Evolutionary conservation across 2,329 filamentous ascomycete species (phyloP).

Genomic region (Pleomassaria siparia): DNA sequence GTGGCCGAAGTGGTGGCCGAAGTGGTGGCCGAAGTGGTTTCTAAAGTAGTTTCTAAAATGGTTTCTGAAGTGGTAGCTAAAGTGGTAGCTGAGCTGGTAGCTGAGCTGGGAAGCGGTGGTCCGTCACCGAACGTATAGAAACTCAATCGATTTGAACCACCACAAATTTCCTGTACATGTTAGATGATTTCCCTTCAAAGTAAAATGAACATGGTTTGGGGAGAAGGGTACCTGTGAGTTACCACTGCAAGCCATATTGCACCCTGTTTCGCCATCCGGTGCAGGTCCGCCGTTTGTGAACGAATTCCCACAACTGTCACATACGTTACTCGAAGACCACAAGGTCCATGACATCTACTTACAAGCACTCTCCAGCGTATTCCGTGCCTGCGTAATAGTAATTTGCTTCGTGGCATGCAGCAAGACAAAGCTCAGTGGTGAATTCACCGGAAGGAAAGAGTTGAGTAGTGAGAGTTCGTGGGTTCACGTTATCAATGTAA

Average conservation of each 20-base stretch:
- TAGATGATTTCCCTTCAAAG: not conserved
- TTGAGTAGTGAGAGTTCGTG: constrained; percentile 9
- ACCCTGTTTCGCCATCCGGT: constrained; percentile 42
- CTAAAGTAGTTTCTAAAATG: no score
- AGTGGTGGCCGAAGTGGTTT: no score
- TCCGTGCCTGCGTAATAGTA: constrained; percentile 12
- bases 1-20: no score
- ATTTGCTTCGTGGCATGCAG: constrained; percentile 8
- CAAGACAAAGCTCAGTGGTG: constrained; percentile 10
- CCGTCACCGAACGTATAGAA: constrained; percentile 9
- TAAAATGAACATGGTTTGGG: constrained; percentile 2
- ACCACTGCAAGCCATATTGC: constrained; percentile 24
- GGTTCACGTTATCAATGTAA: constrained; percentile 10
- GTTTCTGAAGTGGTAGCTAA: no score
- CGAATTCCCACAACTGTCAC: constrained; percentile 14
- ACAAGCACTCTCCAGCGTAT: constrained; percentile 5
- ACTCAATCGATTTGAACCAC: constrained; percentile 12
- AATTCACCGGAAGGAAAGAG: constrained; percentile 6
- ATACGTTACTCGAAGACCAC: no score
- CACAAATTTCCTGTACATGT: constrained; percentile 14
- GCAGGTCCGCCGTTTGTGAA: constrained; percentile 14
- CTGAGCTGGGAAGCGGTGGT: not conserved
- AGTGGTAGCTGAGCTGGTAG: not conserved
- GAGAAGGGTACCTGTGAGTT: constrained; percentile 17
- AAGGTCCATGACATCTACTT: no score